A percentile compares a stretch with the other conserved stretches of the same genome.
phyloP scores from a whole-genome alignment of 83 land plant species.

The Picea mariana region DNA sequence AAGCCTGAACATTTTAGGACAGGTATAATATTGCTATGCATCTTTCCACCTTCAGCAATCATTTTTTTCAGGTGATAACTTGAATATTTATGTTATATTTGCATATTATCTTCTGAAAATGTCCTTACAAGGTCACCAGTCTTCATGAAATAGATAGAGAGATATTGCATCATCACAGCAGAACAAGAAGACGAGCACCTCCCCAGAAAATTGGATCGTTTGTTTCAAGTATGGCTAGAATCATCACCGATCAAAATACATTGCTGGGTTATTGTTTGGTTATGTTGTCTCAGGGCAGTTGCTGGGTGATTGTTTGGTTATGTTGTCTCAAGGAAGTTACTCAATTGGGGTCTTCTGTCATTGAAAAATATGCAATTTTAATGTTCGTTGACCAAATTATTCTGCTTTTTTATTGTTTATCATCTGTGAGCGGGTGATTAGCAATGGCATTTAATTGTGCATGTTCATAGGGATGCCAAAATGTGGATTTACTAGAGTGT shows the following conservation, averaged over 20 bases:
- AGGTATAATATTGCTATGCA: neutral
- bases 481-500: neutral
- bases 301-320: no score
- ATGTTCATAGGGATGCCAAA: neutral
- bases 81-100: neutral
- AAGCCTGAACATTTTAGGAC: neutral
- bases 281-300: no score
- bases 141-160: neutral
- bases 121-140: neutral
- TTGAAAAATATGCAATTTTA: neutral
- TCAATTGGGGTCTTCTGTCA: neutral
- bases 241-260: neutral
- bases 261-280: neutral
- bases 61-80: neutral
- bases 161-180: neutral
- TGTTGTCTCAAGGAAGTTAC: no score
- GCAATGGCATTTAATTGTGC: neutral
- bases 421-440: neutral
- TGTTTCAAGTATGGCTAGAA: neutral
- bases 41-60: neutral
- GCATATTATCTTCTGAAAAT: neutral
- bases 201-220: neutral
- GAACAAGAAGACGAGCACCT: neutral
- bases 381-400: neutral
- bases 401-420: constrained; percentile 7